A percentile compares a stretch with the other conserved stretches of the same genome.
Conservation (phyloP, 768 basidiomycete genomes). For the Pulveroboletus sp. region DNA sequence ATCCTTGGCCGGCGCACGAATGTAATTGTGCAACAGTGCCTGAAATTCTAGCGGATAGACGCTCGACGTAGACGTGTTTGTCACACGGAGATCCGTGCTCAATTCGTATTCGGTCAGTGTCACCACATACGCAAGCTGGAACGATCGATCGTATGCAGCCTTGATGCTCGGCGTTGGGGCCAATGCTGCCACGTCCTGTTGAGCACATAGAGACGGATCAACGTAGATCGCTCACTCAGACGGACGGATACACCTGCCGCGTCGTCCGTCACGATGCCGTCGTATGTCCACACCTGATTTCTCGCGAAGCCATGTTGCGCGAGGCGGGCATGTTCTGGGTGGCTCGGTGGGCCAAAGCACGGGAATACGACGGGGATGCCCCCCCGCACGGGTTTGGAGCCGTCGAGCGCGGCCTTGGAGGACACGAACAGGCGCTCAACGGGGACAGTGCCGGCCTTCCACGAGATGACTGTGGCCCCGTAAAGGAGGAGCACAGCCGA, state of each 20-base stretch:
- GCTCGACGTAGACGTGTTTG: constrained; percentile 54
- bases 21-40: constrained; percentile 89
- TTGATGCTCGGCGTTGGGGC: constrained; percentile 57
- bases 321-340: constrained; percentile 65
- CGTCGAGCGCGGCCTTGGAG: constrained; percentile 73
- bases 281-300: constrained; percentile 68
- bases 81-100: constrained; percentile 75
- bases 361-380: constrained; percentile 69
- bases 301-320: constrained; percentile 92
- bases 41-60: constrained; percentile 64
- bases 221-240: constrained; percentile 52
- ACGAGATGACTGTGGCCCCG: constrained; percentile 85
- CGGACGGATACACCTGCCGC: constrained; percentile 69
- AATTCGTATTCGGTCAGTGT: constrained; percentile 72
- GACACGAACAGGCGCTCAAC: constrained; percentile 80
- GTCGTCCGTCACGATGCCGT: constrained; percentile 60
- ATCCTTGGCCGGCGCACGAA: constrained; percentile 57
- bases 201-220: background rate
- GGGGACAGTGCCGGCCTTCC: constrained; percentile 54
- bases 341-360: constrained; percentile 83
- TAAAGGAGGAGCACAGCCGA: constrained; percentile 65
- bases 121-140: constrained; percentile 77
- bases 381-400: constrained; percentile 68
- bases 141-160: constrained; percentile 56
- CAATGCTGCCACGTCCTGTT: constrained; percentile 43